Evolutionary conservation across 1,139 yeast species (phyloP).

Genomic region (Hansenula anomala): DNA sequence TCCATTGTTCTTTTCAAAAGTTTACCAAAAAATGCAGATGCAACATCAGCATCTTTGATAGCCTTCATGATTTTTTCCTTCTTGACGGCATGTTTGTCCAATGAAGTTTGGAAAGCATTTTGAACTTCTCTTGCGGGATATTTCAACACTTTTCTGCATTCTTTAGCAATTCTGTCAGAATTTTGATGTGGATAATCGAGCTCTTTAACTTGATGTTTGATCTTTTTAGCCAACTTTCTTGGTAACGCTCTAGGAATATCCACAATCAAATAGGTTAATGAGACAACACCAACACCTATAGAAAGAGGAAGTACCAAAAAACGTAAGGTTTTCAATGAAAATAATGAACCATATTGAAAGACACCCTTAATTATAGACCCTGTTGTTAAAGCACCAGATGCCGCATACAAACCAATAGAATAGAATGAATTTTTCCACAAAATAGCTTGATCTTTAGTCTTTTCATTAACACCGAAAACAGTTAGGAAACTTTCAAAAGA

Average conservation of each 20-base stretch:
- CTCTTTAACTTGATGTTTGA: slow-evolving; percentile 54
- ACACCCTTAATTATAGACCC: slow-evolving; percentile 26
- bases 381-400: slow-evolving; percentile 29
- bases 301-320: slow-evolving; percentile 32
- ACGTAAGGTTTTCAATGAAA: slow-evolving; percentile 27
- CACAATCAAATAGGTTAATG: slow-evolving; percentile 60
- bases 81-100: slow-evolving; percentile 59
- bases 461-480: slow-evolving; percentile 17
- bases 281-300: slow-evolving; percentile 49
- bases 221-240: slow-evolving; percentile 70
- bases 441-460: slow-evolving; percentile 20
- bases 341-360: slow-evolving; percentile 28
- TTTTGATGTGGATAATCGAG: slow-evolving; percentile 76
- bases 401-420: slow-evolving; percentile 27
- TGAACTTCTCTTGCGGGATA: slow-evolving; percentile 84
- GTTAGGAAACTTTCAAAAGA: slow-evolving; percentile 50
- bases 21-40: slow-evolving; percentile 55
- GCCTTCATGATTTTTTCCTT: slow-evolving; percentile 51
- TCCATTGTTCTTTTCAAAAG: slow-evolving; percentile 43
- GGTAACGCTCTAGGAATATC: slow-evolving; percentile 92
- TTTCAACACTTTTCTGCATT: slow-evolving; percentile 74
- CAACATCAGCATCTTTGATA: slow-evolving; percentile 53
- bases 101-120: slow-evolving; percentile 63
- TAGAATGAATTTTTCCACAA: slow-evolving; percentile 27
- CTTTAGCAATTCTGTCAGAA: slow-evolving; percentile 74